Evolutionary conservation across 805 yeast genomes (phyloP).

Genomic region (Geotrichum ghanense): DNA sequence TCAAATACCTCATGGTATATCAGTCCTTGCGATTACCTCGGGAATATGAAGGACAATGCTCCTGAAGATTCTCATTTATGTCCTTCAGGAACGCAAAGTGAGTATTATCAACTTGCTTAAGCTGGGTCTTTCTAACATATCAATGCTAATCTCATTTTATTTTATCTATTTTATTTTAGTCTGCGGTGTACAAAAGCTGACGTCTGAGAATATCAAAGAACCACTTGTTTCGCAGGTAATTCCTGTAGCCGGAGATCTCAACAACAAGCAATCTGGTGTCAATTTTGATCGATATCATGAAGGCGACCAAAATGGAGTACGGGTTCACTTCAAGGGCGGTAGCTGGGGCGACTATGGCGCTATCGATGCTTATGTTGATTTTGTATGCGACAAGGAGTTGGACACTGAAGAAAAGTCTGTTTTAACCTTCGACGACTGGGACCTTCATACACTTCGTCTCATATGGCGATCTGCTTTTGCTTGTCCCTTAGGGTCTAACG

Average conservation of each 20-base stretch:
- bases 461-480: conserved; percentile 16
- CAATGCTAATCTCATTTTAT: no score
- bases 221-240: conserved; percentile 49
- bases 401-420: conserved; percentile 6
- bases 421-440: conserved; percentile 13
- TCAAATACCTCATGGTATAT: conserved; percentile 56
- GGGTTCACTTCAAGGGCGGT: conserved; percentile 37
- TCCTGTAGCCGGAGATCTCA: conserved; percentile 29
- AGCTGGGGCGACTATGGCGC: conserved; percentile 55
- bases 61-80: conserved; percentile 33
- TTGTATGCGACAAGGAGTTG: conserved; percentile 20
- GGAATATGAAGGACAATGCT: conserved; percentile 19
- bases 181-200: conserved; percentile 62
- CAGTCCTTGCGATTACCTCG: conserved; percentile 46
- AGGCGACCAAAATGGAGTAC: conserved; percentile 23
- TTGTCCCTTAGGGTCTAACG: conserved; percentile 7
- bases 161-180: no score
- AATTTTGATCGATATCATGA: conserved; percentile 7
- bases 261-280: conserved; percentile 22
- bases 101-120: no score
- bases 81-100: conserved; percentile 49
- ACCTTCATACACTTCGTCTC: conserved; percentile 10
- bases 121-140: no score
- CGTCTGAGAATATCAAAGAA: conserved; percentile 34
- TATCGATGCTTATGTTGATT: conserved; percentile 23